phyloP scores from a whole-genome alignment of 495 filamentous ascomycete species.

The Lentithecium fluviatile region DNA sequence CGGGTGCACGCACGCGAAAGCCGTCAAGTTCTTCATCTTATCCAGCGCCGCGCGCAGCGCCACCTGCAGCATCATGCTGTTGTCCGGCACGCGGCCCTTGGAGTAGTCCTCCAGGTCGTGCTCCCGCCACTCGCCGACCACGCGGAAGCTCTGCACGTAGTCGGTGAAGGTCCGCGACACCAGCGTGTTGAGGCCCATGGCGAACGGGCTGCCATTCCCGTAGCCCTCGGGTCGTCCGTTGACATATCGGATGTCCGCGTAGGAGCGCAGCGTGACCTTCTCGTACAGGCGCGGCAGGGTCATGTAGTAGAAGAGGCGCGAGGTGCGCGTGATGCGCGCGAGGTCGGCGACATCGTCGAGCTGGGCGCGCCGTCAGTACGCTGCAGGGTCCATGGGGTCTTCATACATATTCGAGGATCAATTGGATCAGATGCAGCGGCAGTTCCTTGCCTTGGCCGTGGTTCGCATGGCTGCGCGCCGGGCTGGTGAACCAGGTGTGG shows the following conservation, averaged over 20 bases:
- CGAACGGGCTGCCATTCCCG: constrained; percentile 61
- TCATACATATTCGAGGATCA: constrained; percentile 55
- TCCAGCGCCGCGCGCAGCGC: constrained; percentile 59
- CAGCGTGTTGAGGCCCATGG: constrained; percentile 61
- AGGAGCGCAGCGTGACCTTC: constrained; percentile 57
- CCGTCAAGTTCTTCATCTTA: constrained; percentile 55
- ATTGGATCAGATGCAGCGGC: constrained; percentile 58
- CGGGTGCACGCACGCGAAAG: constrained; percentile 47
- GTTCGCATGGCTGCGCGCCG: constrained; percentile 23
- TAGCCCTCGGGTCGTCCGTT: constrained; percentile 60
- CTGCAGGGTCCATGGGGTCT: constrained; percentile 5
- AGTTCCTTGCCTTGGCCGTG: constrained; percentile 38
- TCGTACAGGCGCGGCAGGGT: constrained; percentile 60
- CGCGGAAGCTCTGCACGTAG: constrained; percentile 53
- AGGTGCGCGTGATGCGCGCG: constrained; percentile 58
- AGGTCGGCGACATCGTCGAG: constrained; percentile 59
- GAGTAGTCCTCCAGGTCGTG: constrained; percentile 57
- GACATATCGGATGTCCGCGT: constrained; percentile 60
- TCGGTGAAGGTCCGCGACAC: constrained; percentile 55
- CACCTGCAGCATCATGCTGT: constrained; percentile 63
- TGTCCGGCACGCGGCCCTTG: constrained; percentile 60
- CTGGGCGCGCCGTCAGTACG: constrained; percentile 34
- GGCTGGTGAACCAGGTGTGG: constrained; percentile 27
- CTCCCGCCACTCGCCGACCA: constrained; percentile 61
- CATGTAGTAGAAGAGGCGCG: constrained; percentile 66